phyloP scores from a whole-genome alignment of 1,139 yeast genomes.

The Protomyces macrosporus region DNA sequence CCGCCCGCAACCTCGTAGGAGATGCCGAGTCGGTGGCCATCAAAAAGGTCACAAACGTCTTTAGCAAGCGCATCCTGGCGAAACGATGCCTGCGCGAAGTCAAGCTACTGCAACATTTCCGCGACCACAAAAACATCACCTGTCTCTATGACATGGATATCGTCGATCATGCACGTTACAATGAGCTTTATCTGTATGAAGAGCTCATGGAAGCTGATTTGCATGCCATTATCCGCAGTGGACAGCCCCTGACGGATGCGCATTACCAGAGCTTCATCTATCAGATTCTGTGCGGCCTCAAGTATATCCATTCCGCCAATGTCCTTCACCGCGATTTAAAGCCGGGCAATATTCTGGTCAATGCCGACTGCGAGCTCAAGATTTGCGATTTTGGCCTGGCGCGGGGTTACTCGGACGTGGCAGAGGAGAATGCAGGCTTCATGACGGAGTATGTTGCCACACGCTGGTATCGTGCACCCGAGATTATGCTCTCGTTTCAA shows the following conservation, averaged over 20 bases:
- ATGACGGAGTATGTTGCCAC: conserved; percentile 97
- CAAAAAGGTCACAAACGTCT: conserved; percentile 87
- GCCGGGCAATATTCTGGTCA: conserved; percentile 87
- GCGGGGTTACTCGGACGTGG: conserved; percentile 82
- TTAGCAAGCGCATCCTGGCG: conserved; percentile 79
- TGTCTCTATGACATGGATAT: conserved; percentile 91
- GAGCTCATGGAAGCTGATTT: conserved; percentile 85
- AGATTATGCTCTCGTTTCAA: conserved; percentile 87
- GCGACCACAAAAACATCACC: conserved; percentile 90
- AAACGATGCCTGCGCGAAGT: conserved; percentile 86
- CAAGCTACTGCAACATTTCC: conserved; percentile 78
- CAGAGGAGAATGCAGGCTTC: conserved; percentile 82
- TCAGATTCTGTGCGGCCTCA: conserved; percentile 87
- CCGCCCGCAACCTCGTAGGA: conserved; percentile 71
- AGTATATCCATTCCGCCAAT: conserved; percentile 92
- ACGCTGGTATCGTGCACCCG: conserved; percentile 98
- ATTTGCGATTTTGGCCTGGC: conserved; percentile 97
- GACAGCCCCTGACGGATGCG: conserved; percentile 89
- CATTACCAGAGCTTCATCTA: conserved; percentile 91
- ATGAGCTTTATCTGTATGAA: conserved; percentile 87
- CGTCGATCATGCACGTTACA: conserved; percentile 75
- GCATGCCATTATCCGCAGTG: conserved; percentile 92
- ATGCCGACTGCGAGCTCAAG: conserved; percentile 92
- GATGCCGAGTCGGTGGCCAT: conserved; percentile 73
- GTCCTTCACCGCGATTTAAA: conserved; percentile 90